Percentiles rank a stretch among this genome's conserved stretches.
Evolutionary conservation across 2,329 filamentous ascomycete genomes (phyloP).

Genomic region (Fusarium secorum): DNA sequence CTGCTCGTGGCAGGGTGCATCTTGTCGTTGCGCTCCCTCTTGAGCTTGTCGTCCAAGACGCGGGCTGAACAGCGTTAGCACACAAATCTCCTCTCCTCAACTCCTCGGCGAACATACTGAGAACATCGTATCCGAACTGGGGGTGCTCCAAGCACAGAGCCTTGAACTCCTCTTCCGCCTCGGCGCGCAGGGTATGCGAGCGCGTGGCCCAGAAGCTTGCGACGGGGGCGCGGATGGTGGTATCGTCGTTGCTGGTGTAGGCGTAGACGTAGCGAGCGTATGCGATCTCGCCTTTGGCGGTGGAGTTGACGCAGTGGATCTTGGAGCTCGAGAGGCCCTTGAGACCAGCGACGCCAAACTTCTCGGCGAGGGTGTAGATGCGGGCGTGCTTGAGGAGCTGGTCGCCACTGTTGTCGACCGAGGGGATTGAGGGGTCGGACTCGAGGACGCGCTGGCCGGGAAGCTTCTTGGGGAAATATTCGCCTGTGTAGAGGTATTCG

Average conservation of each 20-base stretch:
- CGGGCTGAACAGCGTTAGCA: slow-evolving; percentile 56
- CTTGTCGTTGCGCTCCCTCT: slow-evolving; percentile 68
- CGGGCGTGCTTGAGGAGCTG: slow-evolving; percentile 89
- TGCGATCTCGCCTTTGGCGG: slow-evolving; percentile 86
- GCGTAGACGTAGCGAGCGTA: slow-evolving; percentile 73
- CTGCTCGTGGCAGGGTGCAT: slow-evolving; percentile 60
- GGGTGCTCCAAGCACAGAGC: slow-evolving; percentile 86
- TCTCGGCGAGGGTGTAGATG: slow-evolving; percentile 87
- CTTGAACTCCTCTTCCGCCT: slow-evolving; percentile 87
- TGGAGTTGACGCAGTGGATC: slow-evolving; percentile 90
- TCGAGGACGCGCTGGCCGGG: slow-evolving; percentile 73
- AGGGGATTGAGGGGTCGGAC: slow-evolving; percentile 68
- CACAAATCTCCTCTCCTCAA: fast-evolving
- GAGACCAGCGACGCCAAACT: slow-evolving; percentile 72
- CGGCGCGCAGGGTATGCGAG: slow-evolving; percentile 78
- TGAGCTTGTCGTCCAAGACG: slow-evolving; percentile 72
- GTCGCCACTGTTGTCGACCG: slow-evolving; percentile 77
- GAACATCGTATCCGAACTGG: slow-evolving; percentile 91
- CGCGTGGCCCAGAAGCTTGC: slow-evolving; percentile 42
- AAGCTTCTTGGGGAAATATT: slow-evolving; percentile 76
- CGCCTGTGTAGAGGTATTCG: slow-evolving; percentile 53
- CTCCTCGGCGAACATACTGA: slow-evolving; percentile 63
- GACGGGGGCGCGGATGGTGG: slow-evolving; percentile 35
- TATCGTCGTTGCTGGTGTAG: slow-evolving; percentile 33
- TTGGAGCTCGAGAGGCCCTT: slow-evolving; percentile 83